A percentile compares a stretch with the other conserved stretches of the same genome.
Conservation (phyloP, 306 rosid genomes). For the Parietaria judaica region DNA sequence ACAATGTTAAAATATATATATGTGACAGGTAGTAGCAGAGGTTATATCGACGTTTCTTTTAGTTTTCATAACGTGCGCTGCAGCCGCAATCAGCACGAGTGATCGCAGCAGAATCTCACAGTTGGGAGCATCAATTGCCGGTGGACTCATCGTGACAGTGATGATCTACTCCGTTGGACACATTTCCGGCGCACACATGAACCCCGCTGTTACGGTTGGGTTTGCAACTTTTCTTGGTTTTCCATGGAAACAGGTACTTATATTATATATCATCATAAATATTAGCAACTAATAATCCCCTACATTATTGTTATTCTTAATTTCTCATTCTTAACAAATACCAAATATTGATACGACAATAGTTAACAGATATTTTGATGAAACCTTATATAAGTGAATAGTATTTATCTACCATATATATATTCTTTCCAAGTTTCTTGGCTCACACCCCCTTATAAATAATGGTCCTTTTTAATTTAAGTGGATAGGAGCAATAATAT, state of each 20-base stretch:
- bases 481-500: no score
- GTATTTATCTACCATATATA: no score
- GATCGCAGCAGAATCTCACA: slow-evolving; percentile 27
- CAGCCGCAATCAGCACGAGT: neutral
- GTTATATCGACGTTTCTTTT: neutral
- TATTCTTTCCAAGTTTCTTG: no score
- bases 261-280: neutral
- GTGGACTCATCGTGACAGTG: slow-evolving; percentile 56
- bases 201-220: slow-evolving; percentile 75
- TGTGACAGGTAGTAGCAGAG: slow-evolving; percentile 2
- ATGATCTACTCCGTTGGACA: slow-evolving; percentile 81
- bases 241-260: slow-evolving; percentile 66
- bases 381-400: no score
- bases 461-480: no score
- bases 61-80: slow-evolving; percentile 4
- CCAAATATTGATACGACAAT: no score
- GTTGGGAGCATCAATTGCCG: slow-evolving; percentile 61
- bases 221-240: slow-evolving; percentile 48
- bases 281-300: no score
- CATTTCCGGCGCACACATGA: slow-evolving; percentile 83
- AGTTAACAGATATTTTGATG: no score
- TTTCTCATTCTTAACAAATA: no score
- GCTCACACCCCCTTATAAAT: no score
- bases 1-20: no score
- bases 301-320: no score